phyloP scores from a whole-genome alignment of 306 rosid species.

The Argentina anserina region DNA sequence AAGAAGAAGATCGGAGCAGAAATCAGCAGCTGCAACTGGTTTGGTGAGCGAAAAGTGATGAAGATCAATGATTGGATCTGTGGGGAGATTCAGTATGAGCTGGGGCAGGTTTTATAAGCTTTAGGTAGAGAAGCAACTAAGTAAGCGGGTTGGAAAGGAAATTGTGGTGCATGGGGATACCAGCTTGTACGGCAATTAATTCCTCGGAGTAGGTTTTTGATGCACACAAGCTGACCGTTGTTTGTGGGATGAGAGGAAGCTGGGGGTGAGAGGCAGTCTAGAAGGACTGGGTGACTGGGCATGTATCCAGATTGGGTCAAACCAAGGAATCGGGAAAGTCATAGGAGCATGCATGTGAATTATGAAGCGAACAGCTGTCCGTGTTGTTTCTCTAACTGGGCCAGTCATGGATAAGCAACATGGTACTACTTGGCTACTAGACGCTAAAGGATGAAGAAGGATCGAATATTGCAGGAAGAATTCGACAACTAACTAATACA shows the following conservation, averaged over 20 bases:
- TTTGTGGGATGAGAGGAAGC: neutral
- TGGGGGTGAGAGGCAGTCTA: neutral
- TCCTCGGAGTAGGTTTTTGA: neutral
- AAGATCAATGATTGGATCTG: neutral
- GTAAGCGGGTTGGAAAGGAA: neutral
- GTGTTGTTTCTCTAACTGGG: neutral
- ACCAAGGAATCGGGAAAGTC: neutral
- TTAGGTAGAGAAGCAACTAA: neutral
- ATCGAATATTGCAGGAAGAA: neutral
- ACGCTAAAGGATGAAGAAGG: neutral
- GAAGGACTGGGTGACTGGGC: neutral
- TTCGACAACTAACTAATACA: too few species aligned
- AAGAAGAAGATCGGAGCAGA: neutral
- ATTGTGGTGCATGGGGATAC: neutral
- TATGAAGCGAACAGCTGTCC: neutral
- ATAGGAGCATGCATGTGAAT: neutral
- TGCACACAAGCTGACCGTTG: slow-evolving; percentile 1
- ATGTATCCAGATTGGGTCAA: neutral
- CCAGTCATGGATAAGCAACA: neutral
- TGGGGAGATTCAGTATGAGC: neutral
- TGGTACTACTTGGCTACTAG: neutral
- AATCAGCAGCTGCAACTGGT: neutral
- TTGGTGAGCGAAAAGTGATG: neutral
- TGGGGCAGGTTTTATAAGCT: neutral
- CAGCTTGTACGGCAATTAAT: neutral